A percentile compares a stretch with the other conserved stretches of the same genome.
These are phyloP conservation scores for Cryptosporidium bovis DNA, from an alignment of 169 alveolate species.

Conservation along the genomic window DNA sequence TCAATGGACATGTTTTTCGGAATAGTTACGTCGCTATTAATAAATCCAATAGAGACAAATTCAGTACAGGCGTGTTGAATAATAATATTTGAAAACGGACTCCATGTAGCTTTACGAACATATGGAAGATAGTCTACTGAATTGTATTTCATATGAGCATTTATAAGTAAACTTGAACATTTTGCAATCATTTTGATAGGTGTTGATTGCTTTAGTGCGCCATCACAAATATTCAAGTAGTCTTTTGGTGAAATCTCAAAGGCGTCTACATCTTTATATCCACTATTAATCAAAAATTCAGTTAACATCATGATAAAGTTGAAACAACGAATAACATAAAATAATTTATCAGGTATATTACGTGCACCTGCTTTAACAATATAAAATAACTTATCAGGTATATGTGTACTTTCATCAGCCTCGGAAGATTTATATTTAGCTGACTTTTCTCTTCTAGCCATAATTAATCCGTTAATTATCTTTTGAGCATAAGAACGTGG, in stretches of 20 bases:
- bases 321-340: conserved; percentile 46
- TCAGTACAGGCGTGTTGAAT: conserved; percentile 67
- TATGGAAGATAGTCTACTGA: conserved; percentile 52
- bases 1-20: conserved; percentile 48
- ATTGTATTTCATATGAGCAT: conserved; percentile 27
- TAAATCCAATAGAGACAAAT: conserved; percentile 53
- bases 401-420: neutral
- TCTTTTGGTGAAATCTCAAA: conserved; percentile 52
- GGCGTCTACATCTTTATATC: conserved; percentile 54
- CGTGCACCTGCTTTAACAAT: too few species aligned
- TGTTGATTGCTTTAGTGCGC: conserved; percentile 10
- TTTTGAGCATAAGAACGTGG: conserved; percentile 73
- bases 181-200: conserved; percentile 61
- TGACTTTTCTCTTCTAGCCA: conserved; percentile 10
- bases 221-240: conserved; percentile 34
- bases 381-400: conserved; percentile 55
- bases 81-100: conserved; percentile 58
- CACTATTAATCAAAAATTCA: conserved; percentile 33
- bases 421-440: neutral
- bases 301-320: conserved; percentile 45
- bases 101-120: neutral
- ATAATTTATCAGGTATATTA: conserved; percentile 38
- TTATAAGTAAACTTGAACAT: conserved; percentile 13
- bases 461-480: conserved; percentile 15
- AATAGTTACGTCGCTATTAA: conserved; percentile 28